Percentiles rank a stretch among this genome's conserved stretches.
Conservation (phyloP, 2,329 filamentous ascomycete species). For the Beauveria sp. region DNA sequence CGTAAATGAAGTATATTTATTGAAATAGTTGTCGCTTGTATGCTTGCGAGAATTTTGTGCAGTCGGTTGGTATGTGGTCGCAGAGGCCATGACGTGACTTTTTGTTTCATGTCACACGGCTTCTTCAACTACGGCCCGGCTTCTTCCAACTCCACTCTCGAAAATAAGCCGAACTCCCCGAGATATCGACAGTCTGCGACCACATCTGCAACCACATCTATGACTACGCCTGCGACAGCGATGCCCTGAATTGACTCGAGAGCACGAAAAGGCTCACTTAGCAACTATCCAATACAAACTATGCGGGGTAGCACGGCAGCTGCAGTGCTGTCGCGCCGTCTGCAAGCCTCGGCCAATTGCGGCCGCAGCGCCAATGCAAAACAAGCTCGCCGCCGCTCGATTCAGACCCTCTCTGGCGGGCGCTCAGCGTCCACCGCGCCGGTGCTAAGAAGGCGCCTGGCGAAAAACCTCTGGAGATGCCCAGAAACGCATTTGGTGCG, state of each 20-base stretch:
- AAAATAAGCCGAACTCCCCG: slow-evolving; percentile 8
- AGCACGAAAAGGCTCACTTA: neutral
- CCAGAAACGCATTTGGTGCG: neutral
- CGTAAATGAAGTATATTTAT: too few species aligned
- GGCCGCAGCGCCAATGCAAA: neutral
- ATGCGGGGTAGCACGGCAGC: slow-evolving; percentile 16
- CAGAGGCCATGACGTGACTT: neutral
- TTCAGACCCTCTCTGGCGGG: neutral
- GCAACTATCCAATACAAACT: neutral
- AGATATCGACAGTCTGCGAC: neutral
- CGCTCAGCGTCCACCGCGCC: neutral
- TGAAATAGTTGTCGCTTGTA: too few species aligned
- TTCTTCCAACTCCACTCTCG: slow-evolving; percentile 6
- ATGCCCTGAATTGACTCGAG: neutral
- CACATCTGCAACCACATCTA: neutral
- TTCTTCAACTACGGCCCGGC: neutral
- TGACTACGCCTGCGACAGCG: neutral
- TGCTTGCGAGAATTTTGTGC: too few species aligned
- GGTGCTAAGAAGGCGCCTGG: slow-evolving; percentile 8
- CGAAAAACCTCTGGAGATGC: neutral
- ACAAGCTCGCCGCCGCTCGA: neutral
- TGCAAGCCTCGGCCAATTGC: slow-evolving; percentile 13
- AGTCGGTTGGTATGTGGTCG: too few species aligned
- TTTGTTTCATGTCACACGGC: neutral
- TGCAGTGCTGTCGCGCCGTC: slow-evolving; percentile 13